phyloP scores from a whole-genome alignment of 208 protist species.

The Acanthamoeba royreba region DNA sequence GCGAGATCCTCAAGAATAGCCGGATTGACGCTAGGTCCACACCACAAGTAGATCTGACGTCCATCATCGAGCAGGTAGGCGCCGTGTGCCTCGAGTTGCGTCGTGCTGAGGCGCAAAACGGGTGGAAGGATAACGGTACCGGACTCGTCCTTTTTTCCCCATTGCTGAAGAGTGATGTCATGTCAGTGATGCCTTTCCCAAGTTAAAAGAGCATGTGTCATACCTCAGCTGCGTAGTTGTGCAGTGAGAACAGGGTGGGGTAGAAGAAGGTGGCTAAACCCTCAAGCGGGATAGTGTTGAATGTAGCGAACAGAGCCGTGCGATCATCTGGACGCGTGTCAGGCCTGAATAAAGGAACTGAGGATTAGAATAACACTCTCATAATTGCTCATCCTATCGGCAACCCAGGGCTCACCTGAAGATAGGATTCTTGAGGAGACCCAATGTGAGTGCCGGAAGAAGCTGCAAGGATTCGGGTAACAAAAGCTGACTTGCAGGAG shows the following conservation, averaged over 20 bases:
- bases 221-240: neutral
- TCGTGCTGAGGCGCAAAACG: neutral
- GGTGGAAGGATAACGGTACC: neutral
- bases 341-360: no score
- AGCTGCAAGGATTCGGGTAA: conserved; percentile 29
- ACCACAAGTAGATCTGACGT: conserved; percentile 21
- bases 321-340: neutral
- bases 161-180: neutral
- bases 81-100: neutral
- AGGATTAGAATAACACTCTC: no score
- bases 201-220: no score
- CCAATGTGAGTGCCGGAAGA: neutral
- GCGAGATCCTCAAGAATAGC: neutral
- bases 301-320: neutral
- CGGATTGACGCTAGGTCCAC: neutral
- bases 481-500: neutral
- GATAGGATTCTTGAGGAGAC: conserved; percentile 15
- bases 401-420: no score
- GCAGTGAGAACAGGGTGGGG: neutral
- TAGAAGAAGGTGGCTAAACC: neutral
- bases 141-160: neutral
- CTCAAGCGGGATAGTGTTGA: conserved; percentile 39
- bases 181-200: no score
- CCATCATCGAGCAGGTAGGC: conserved; percentile 19
- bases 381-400: no score